Base-by-base conservation (phyloP, 164 flowering plant species). In the Vitis rotundifolia region DNA sequence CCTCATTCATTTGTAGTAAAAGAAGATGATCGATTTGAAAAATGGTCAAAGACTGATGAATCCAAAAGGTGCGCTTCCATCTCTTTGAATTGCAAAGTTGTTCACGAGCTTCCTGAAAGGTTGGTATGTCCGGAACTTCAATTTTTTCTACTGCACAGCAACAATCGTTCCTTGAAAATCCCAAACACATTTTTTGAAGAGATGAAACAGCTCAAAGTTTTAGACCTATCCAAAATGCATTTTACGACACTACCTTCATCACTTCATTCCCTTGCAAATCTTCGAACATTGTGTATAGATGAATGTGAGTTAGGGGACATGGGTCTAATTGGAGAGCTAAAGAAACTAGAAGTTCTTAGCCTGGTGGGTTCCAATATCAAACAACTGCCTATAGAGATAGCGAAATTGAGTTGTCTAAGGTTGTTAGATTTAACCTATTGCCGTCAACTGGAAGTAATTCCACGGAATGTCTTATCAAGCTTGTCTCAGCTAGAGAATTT, bases 401-500 rank as follows among this genome's bases (percentile, higher is more conserved):
- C 53, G 16, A 19, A 75, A 13, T 59, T 81, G 68, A 61, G 58
- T 5, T 15, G 52, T n/a, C 64, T 81, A 11, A 58, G 59, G 22
- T 12, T 63, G 15, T 52, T 79, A 14, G 69, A 72, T 53, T 57
- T 79, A 48, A 66, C 28, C 1, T 9, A 28, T 3, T 73, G 79
- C 26, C 0, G 18, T 9, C 19, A 22, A 16, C 67, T 80, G 15
- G 12, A 18, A 50, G 53, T 57, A 11, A 75, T 80, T 37, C 76
- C 67, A 0, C 50, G 67, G 0, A 22, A 58, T 47, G 60, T 75
- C 26, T 2, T 80, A 15, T 31, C 69, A 8, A 13, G 70, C 49
- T 63, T 77, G 58, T 12, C 60, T 18, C 12, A n/a, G 0, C 64
- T 80, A 51, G 80, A 77, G 48, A 76, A 71, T 8, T 52, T 80